Base-by-base conservation (phyloP, 495 filamentous ascomycete genomes). In the Cercophora sp. region DNA sequence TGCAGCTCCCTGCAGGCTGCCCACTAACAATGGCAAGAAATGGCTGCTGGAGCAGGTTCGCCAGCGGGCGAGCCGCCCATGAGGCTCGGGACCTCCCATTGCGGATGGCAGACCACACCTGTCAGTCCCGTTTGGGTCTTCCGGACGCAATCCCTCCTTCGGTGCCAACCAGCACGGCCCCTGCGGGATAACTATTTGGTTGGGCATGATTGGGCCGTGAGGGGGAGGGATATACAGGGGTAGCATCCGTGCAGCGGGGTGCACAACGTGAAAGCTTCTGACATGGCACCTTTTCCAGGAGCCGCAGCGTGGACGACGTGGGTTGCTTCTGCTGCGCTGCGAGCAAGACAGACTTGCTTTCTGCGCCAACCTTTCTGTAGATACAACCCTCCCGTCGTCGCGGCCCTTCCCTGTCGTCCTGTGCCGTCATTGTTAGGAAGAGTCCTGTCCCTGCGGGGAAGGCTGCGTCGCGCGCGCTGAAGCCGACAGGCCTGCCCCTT, bases 121-220 rank as follows among this genome's bases (percentile, higher is more conserved):
- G 27, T 43, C 48, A 58, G 16, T 54, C 60, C 54, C 26, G 16
- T 58, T 66, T 55, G 46, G 60, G 57, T 27, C 43, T 59, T 57
- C 60, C 63, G 63, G 60, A 41, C 39, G 22, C 42, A 25, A 41
- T 36, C 39, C 36, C 35, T 43, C 51, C 36, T 47, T 43, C 19
- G 19, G 29, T 51, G 24, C 31, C 36, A 41, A 22, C 51, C 44
- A 19, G 15, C 25, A 26, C 16, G n/a, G 18, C 40, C 27, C 32
- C 19, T 32, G 19, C 42, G 34, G 27, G 27, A 45, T 35, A 29
- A n/a, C 22, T 13, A 18, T 13, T 34, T 18, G 23, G 22, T 41
- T 26, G 34, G 35, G 48, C 34, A 39, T 50, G 48, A 61, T 65
- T 65, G 63, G 63, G 63, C 53, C 23, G 40, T 13, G 19, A 43